These are phyloP conservation scores for Elongisporangium prolatum DNA, from an alignment of 352 stramenopile species.

Conservation along the genomic window DNA sequence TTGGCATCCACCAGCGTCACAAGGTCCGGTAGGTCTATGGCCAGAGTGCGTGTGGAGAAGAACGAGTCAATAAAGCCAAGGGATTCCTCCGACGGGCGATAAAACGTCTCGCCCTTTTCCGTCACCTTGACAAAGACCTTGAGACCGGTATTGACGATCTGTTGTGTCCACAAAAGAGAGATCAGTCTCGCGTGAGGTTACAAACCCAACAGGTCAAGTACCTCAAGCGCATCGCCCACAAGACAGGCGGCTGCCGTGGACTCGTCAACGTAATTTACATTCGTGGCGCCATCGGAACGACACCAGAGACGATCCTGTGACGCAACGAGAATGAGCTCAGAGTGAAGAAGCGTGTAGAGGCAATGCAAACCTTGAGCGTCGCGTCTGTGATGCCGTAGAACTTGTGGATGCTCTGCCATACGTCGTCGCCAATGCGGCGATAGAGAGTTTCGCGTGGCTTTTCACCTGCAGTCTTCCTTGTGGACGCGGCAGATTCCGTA, in stretches of 20 bases:
- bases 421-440: constrained; percentile 49
- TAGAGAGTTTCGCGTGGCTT: constrained; percentile 72
- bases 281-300: constrained; percentile 65
- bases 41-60: constrained; percentile 78
- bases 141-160: constrained; percentile 92
- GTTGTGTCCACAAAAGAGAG: constrained; percentile 1
- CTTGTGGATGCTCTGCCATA: constrained; percentile 45
- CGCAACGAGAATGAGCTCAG: constrained; percentile 3
- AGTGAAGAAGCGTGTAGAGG: too few relatives aligned
- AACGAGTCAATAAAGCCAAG: constrained; percentile 82
- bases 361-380: constrained; percentile 40
- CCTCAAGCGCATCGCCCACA: constrained; percentile 59
- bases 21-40: constrained; percentile 39
- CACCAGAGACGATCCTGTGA: constrained; percentile 57
- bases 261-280: constrained; percentile 78
- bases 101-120: constrained; percentile 63
- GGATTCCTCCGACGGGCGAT: constrained; percentile 84
- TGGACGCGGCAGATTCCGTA: constrained; percentile 16
- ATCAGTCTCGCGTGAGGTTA: not conserved
- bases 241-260: constrained; percentile 60
- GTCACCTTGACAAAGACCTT: constrained; percentile 86
- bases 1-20: constrained; percentile 38
- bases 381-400: constrained; percentile 67
- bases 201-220: constrained; percentile 9
- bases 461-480: constrained; percentile 15